Evolutionary conservation across 306 rosid species (phyloP).

Genomic region (Prunus padus): DNA sequence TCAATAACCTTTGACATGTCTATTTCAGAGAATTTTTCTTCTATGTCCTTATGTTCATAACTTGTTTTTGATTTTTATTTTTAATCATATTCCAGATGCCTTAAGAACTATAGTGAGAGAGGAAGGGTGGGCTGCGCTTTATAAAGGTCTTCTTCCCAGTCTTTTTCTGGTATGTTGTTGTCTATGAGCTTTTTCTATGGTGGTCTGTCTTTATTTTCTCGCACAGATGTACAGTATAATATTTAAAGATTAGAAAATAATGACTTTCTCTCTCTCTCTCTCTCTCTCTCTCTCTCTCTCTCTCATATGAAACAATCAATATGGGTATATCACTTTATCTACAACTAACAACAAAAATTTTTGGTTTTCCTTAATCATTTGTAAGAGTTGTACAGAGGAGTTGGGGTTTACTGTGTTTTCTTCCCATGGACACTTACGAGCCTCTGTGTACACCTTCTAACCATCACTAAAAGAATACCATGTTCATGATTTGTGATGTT

Average conservation of each 20-base stretch:
- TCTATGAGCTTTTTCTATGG: conserved; percentile 14
- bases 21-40: background rate
- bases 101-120: conserved; percentile 85
- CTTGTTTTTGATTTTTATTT: conserved; percentile 13
- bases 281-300: background rate
- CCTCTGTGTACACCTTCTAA: background rate
- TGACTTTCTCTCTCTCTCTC: background rate
- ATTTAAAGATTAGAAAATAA: background rate
- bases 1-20: background rate
- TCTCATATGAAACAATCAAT: background rate
- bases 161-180: conserved; percentile 74
- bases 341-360: background rate
- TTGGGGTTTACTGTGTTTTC: background rate
- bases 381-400: background rate
- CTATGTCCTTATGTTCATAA: background rate
- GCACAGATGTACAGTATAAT: background rate
- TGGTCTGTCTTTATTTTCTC: conserved; percentile 6
- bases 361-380: background rate
- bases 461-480: background rate
- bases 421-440: background rate
- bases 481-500: background rate
- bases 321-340: background rate
- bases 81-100: conserved; percentile 66
- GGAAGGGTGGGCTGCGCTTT: conserved; percentile 80
- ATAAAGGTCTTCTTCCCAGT: conserved; percentile 83